Evolutionary conservation across 805 yeast species (phyloP).

Genomic region (Candida sanyiensis): DNA sequence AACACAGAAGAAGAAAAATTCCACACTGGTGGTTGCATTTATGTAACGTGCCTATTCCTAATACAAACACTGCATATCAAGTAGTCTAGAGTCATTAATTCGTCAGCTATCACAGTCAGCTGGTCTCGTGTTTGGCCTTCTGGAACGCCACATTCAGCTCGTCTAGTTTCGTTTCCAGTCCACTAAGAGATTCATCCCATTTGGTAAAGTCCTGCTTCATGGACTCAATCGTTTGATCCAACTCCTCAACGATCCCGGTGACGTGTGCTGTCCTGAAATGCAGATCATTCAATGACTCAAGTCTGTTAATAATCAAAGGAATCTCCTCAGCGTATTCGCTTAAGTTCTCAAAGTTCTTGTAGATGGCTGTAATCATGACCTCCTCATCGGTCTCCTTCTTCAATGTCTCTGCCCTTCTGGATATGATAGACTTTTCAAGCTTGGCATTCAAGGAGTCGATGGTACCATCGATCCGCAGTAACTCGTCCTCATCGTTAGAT

Average conservation of each 20-base stretch:
- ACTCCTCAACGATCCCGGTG: slow-evolving; percentile 15
- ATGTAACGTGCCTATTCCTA: too few species aligned
- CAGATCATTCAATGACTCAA: slow-evolving; percentile 23
- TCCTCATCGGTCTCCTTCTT: slow-evolving; percentile 21
- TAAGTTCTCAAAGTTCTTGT: slow-evolving; percentile 17
- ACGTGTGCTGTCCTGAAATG: slow-evolving; percentile 20
- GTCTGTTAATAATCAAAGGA: slow-evolving; percentile 25
- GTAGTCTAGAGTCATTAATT: too few species aligned
- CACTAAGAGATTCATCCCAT: slow-evolving; percentile 25
- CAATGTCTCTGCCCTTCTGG: slow-evolving; percentile 18
- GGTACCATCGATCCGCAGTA: slow-evolving; percentile 17
- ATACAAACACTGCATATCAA: too few species aligned
- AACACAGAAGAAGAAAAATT: too few species aligned
- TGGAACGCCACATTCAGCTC: slow-evolving; percentile 18
- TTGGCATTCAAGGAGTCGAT: slow-evolving; percentile 24
- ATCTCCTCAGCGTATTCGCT: slow-evolving; percentile 19
- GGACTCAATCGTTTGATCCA: slow-evolving; percentile 18
- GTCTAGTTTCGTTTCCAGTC: slow-evolving; percentile 21
- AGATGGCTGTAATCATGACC: slow-evolving; percentile 23
- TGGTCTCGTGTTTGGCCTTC: slow-evolving; percentile 8
- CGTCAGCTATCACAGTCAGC: too few species aligned
- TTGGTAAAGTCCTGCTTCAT: slow-evolving; percentile 22
- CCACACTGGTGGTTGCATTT: too few species aligned
- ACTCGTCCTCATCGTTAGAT: slow-evolving; percentile 21
- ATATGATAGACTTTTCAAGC: slow-evolving; percentile 25